Evolutionary conservation across 805 yeast genomes (phyloP).

Genomic region (Cyberlindnera xishuangbannaensis): DNA sequence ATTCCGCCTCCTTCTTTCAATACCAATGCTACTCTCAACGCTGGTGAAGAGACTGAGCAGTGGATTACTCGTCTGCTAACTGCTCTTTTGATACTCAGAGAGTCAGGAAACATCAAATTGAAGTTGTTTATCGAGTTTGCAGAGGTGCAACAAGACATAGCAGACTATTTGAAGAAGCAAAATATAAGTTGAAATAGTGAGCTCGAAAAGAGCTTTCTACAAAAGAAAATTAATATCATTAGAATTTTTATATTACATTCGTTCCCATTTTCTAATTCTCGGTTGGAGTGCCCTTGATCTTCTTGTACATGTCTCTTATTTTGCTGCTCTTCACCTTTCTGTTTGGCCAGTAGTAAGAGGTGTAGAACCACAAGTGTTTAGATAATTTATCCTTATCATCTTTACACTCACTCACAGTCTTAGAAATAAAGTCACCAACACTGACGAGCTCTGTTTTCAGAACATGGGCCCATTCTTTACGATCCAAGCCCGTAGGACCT

Average conservation of each 20-base stretch:
- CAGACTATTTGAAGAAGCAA: no score
- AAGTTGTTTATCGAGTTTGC: no score
- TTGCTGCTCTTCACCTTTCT: constrained; percentile 62
- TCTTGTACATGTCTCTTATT: constrained; percentile 70
- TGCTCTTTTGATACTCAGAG: constrained; percentile 17
- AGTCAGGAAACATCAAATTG: constrained; percentile 12
- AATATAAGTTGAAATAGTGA: no score
- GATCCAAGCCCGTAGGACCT: constrained; percentile 68
- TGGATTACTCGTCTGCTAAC: constrained; percentile 52
- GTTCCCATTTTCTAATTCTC: no score
- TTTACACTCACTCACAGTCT: constrained; percentile 25
- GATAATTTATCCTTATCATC: constrained; percentile 35
- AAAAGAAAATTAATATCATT: no score
- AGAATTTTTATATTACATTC: no score
- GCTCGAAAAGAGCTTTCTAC: no score
- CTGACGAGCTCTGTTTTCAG: constrained; percentile 61
- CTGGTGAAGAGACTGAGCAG: constrained; percentile 41
- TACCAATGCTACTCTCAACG: no score
- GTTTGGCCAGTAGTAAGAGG: constrained; percentile 83
- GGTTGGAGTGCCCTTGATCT: constrained; percentile 33
- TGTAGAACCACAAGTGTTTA: constrained; percentile 80
- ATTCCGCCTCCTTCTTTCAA: not conserved
- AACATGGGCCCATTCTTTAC: constrained; percentile 71
- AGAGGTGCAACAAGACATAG: no score
- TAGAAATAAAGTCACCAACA: constrained; percentile 67